Percentiles rank a stretch among this genome's conserved stretches.
These are phyloP conservation scores for Bolboschoenoplectus hybrid DNA, from an alignment of 202 grass and related monocot species.

Conservation along the genomic window DNA sequence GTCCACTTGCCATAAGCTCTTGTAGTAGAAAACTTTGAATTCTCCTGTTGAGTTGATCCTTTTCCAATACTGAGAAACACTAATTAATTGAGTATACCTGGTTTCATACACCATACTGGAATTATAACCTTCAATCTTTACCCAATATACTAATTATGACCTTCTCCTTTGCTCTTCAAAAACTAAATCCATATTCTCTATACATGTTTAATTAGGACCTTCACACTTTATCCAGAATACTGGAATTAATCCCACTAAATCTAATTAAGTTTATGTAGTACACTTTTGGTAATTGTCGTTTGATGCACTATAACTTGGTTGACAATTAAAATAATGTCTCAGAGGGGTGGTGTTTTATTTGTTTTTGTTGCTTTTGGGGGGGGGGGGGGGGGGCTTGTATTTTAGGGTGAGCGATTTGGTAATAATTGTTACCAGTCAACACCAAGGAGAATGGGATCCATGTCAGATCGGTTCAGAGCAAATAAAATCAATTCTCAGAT, in stretches of 20 bases:
- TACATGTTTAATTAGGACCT: background rate
- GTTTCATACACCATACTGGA: background rate
- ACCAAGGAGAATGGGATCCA: background rate
- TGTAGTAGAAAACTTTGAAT: background rate
- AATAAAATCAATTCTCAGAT: conserved; percentile 10
- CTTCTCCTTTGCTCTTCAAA: background rate
- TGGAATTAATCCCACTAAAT: background rate
- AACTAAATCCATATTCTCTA: background rate
- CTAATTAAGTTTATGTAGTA: background rate
- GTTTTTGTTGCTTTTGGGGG: background rate
- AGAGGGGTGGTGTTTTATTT: too few relatives aligned
- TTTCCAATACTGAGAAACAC: background rate
- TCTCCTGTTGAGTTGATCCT: background rate
- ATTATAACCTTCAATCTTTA: background rate
- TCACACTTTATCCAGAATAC: background rate
- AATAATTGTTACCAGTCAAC: background rate
- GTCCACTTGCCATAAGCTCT: background rate
- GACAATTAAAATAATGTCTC: background rate
- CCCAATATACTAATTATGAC: background rate
- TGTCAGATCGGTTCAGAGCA: background rate
- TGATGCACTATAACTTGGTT: background rate
- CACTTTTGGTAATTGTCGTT: background rate
- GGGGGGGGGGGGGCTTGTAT: background rate
- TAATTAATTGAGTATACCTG: background rate
- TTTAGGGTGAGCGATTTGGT: background rate